These are phyloP conservation scores for Globisporangium spiculum DNA, from an alignment of 352 stramenopile genomes.

Conservation along the genomic window DNA sequence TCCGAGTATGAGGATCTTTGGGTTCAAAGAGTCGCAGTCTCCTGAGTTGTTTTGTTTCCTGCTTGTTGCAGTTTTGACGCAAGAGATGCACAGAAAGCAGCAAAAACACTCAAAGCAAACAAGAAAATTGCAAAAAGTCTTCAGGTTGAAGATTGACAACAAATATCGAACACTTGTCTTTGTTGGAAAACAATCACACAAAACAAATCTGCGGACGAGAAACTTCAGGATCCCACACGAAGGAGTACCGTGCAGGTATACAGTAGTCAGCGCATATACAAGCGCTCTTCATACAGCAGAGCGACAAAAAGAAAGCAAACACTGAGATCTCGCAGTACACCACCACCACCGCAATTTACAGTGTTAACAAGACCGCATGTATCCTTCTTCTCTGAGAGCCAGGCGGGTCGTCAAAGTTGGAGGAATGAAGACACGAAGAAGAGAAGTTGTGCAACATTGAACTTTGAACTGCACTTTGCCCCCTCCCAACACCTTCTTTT, in stretches of 20 bases:
- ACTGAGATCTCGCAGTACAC: background rate
- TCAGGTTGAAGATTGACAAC: no score
- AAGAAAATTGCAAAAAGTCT: background rate
- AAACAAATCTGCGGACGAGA: constrained; percentile 9
- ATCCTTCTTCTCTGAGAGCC: background rate
- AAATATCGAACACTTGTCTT: background rate
- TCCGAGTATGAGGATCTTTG: background rate
- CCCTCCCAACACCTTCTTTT: no score
- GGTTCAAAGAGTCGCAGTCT: background rate
- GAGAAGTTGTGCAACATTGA: background rate
- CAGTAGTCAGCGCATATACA: background rate
- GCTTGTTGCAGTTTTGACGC: background rate
- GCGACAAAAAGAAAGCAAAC: background rate
- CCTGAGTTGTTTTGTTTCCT: background rate
- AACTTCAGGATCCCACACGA: constrained; percentile 9
- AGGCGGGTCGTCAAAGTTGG: background rate
- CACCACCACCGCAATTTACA: background rate
- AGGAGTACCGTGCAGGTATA: background rate
- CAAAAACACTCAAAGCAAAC: background rate
- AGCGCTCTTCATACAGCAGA: background rate
- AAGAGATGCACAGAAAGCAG: background rate
- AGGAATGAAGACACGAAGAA: background rate
- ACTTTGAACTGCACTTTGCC: background rate
- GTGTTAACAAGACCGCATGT: background rate
- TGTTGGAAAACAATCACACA: no score